phyloP scores from a whole-genome alignment of 164 flowering plant genomes.

The Sextonia rubra region DNA sequence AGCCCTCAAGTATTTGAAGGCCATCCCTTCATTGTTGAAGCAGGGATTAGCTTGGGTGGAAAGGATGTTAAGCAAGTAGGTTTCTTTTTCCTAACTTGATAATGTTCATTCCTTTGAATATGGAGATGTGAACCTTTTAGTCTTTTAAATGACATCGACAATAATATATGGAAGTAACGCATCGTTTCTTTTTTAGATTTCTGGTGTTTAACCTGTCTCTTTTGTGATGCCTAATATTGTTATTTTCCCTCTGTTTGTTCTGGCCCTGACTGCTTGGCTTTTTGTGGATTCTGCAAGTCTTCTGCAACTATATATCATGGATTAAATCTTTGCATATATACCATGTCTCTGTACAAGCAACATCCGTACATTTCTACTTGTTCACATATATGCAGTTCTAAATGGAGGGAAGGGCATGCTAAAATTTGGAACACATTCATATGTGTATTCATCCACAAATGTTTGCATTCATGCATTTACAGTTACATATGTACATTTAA shows the following conservation, averaged over 20 bases:
- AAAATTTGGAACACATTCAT: neutral
- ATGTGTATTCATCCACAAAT: neutral
- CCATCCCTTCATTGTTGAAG: slow-evolving; percentile 96
- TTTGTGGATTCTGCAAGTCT: neutral
- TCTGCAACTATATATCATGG: neutral
- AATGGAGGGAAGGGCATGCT: neutral
- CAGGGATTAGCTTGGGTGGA: slow-evolving; percentile 95
- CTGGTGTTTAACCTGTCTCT: neutral
- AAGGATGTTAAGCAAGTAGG: slow-evolving; percentile 97
- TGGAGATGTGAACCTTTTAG: neutral
- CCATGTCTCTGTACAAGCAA: neutral
- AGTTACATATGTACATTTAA: neutral
- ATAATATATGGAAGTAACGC: neutral
- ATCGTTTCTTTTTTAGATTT: neutral
- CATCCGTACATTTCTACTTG: no score
- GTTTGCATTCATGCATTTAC: neutral
- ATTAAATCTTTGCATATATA: neutral
- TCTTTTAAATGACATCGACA: neutral
- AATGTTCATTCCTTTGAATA: neutral
- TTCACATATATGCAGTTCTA: neutral
- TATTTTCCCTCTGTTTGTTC: neutral
- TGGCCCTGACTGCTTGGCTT: neutral
- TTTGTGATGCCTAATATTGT: neutral
- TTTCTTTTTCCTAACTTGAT: slow-evolving; percentile 5
- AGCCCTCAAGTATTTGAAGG: slow-evolving; percentile 99